Evolutionary conservation across 2,329 filamentous ascomycete species (phyloP).

Genomic region (Trichoderma lentiforme): DNA sequence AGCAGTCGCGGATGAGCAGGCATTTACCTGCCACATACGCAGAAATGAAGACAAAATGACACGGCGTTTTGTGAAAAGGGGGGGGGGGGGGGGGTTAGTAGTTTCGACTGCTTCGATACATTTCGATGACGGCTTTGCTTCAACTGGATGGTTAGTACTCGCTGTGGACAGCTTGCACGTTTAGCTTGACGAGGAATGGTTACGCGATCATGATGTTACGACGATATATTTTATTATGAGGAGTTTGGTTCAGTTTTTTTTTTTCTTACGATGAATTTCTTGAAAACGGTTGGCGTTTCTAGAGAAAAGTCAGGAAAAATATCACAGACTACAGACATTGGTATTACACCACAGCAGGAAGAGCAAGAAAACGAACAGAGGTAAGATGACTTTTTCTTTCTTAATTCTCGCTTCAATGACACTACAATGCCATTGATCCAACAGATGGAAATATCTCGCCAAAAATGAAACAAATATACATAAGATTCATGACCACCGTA

Average conservation of each 20-base stretch:
- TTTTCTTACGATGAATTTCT: neutral
- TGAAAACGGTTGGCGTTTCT: neutral
- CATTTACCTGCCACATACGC: conserved; percentile 34
- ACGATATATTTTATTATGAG: neutral
- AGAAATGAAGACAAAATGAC: conserved; percentile 33
- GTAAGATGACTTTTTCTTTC: neutral
- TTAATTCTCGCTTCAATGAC: neutral
- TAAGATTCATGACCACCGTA: conserved; percentile 13
- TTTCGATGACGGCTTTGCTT: neutral
- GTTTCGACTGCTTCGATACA: neutral
- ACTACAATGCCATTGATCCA: neutral
- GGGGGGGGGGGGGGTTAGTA: no score
- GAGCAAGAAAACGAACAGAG: neutral
- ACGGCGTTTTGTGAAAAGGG: neutral
- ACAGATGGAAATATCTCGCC: neutral
- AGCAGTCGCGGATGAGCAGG: conserved; percentile 34
- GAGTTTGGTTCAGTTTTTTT: neutral
- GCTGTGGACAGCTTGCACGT: neutral
- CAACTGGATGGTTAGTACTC: neutral
- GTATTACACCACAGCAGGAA: neutral
- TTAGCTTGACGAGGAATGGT: neutral
- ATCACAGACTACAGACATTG: neutral
- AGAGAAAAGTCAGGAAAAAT: neutral
- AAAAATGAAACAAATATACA: neutral
- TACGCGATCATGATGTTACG: neutral